Evolutionary conservation across 164 flowering plant species (phyloP).

Genomic region (Protea cynaroides): DNA sequence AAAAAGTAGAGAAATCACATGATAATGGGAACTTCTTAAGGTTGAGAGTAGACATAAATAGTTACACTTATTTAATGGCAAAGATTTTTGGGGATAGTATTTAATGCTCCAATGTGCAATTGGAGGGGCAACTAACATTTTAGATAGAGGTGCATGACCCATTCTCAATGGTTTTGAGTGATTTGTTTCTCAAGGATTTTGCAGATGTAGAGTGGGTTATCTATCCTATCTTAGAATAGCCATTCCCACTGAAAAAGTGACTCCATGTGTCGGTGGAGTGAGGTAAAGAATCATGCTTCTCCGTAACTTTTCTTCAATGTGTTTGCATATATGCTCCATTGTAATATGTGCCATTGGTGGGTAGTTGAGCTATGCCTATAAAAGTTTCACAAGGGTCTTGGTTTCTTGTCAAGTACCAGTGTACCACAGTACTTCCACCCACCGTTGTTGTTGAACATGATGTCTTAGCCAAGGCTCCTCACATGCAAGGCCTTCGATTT

Average conservation of each 20-base stretch:
- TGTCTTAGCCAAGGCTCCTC: constrained; percentile 5
- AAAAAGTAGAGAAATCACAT: constrained; percentile 8
- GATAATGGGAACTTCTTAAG: constrained; percentile 7
- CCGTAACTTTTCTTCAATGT: constrained; percentile 12
- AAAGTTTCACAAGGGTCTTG: constrained; percentile 6
- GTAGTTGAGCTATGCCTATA: constrained; percentile 6
- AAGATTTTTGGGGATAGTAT: no score
- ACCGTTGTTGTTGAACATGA: not conserved
- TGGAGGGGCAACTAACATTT: constrained; percentile 1
- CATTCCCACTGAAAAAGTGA: constrained; percentile 1
- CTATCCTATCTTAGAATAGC: not conserved
- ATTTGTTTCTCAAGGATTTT: not conserved
- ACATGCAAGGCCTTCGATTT: not conserved
- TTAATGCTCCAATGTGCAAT: not conserved
- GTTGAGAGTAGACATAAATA: not conserved
- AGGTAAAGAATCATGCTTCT: constrained; percentile 15
- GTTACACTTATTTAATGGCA: not conserved
- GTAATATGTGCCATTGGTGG: constrained; percentile 6
- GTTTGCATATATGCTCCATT: constrained; percentile 23
- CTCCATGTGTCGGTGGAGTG: constrained; percentile 14
- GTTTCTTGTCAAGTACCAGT: constrained; percentile 17
- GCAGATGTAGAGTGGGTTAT: not conserved
- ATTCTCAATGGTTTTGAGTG: not conserved
- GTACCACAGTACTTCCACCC: constrained; percentile 1
- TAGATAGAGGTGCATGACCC: constrained; percentile 13